phyloP scores from a whole-genome alignment of 345 rosid species.

The Stellera chamaejasme region DNA sequence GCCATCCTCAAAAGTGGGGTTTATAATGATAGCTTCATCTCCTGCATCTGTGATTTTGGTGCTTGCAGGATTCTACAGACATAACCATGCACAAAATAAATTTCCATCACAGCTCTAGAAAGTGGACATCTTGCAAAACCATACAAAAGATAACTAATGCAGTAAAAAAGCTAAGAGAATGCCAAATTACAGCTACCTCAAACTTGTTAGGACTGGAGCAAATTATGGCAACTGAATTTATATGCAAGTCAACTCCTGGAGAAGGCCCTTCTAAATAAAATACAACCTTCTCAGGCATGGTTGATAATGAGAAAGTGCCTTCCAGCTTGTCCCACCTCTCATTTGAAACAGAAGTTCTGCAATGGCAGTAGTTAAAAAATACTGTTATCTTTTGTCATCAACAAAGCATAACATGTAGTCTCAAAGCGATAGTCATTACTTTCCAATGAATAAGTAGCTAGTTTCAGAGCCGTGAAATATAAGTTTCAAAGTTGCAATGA shows the following conservation, averaged over 20 bases:
- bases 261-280: constrained; percentile 93
- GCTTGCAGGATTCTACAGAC: constrained; percentile 17
- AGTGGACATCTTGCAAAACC: background rate
- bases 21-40: constrained; percentile 52
- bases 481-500: constrained; percentile 74
- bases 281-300: constrained; percentile 50
- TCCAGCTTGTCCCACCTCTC: constrained; percentile 67
- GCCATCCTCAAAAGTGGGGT: constrained; percentile 77
- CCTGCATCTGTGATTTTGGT: constrained; percentile 16
- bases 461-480: constrained; percentile 43
- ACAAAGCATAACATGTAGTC: background rate
- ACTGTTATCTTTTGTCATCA: background rate
- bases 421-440: constrained; percentile 33
- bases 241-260: constrained; percentile 70
- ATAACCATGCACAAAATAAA: background rate
- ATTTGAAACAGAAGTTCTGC: constrained; percentile 61
- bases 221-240: constrained; percentile 56
- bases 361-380: constrained; percentile 3
- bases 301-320: constrained; percentile 63
- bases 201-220: constrained; percentile 30
- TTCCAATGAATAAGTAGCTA: constrained; percentile 53
- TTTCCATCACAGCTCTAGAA: background rate
- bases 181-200: constrained; percentile 29
- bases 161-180: background rate
- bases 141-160: background rate